phyloP scores from a whole-genome alignment of 176 grass and related monocot genomes.

The Eragrostis nindensis region DNA sequence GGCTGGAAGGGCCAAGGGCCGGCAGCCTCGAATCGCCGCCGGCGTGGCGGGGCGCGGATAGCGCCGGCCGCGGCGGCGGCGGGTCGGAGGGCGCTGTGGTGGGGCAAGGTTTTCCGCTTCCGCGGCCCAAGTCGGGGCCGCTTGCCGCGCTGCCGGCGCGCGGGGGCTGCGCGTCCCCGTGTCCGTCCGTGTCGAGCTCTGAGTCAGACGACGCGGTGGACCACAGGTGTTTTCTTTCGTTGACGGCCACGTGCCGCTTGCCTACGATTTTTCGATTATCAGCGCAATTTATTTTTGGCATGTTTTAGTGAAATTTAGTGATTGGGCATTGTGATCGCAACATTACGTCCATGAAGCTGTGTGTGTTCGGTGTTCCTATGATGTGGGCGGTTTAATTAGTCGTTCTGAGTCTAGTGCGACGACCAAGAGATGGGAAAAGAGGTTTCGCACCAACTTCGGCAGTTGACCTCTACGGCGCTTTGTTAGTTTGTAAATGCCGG shows the following conservation, averaged over 20 bases:
- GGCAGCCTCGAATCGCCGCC: constrained; percentile 3
- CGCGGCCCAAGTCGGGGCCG: constrained; percentile 46
- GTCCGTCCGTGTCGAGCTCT: constrained; percentile 53
- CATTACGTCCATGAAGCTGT: not conserved
- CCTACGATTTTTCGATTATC: not conserved
- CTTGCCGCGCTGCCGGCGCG: constrained; percentile 26
- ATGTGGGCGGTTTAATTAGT: not conserved
- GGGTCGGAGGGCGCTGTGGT: not conserved
- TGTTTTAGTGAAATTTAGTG: too few species aligned
- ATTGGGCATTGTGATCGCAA: not conserved
- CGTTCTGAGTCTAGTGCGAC: constrained; percentile 15
- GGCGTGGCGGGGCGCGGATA: not conserved
- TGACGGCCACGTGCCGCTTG: not conserved
- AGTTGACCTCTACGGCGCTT: constrained; percentile 14
- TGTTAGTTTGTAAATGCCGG: not conserved
- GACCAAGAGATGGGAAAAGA: constrained; percentile 16
- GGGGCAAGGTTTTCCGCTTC: constrained; percentile 41
- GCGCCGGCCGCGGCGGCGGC: not conserved
- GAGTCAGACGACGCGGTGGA: constrained; percentile 67
- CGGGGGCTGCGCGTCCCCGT: constrained; percentile 10
- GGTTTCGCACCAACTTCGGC: constrained; percentile 32
- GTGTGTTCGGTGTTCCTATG: not conserved
- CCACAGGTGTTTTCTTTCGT: not conserved
- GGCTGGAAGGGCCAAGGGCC: not conserved
- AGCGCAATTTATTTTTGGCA: too few species aligned